Evolutionary conservation across 2,329 filamentous ascomycete genomes (phyloP).

Genomic region (Trichoderma guizhouense): DNA sequence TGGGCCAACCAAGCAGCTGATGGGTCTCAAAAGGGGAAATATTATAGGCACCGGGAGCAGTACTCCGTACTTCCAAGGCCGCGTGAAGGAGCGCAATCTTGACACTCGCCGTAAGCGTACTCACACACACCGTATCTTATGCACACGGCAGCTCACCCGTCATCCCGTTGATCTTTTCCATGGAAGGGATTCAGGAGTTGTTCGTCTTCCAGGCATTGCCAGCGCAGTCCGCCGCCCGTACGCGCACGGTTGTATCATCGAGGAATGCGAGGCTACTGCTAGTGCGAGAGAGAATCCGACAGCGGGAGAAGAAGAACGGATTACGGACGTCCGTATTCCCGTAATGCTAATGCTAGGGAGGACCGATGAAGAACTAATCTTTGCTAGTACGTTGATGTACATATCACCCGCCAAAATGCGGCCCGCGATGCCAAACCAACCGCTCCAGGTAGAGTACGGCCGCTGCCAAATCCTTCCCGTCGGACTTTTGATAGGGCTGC

Average conservation of each 20-base stretch:
- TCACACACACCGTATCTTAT: background rate
- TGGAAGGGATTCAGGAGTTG: background rate
- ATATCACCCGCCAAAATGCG: background rate
- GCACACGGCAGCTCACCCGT: background rate
- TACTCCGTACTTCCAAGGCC: background rate
- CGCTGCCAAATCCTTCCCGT: background rate
- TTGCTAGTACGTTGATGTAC: background rate
- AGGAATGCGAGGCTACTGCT: background rate
- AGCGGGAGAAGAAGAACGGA: background rate
- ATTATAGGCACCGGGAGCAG: background rate
- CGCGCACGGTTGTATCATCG: background rate
- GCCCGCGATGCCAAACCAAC: background rate
- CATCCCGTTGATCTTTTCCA: background rate
- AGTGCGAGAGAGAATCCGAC: background rate
- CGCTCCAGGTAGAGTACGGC: background rate
- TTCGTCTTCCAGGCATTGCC: background rate
- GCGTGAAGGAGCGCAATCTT: background rate
- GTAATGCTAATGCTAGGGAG: background rate
- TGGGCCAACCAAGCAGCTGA: conserved; percentile 1
- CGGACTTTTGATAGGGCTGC: background rate
- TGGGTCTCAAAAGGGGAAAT: background rate
- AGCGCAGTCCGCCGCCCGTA: conserved; percentile 2
- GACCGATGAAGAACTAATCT: background rate
- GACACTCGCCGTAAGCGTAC: background rate
- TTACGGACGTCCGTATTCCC: background rate